These are phyloP conservation scores for Tarenaya hassleriana DNA, from an alignment of 345 rosid genomes.

Conservation along the genomic window DNA sequence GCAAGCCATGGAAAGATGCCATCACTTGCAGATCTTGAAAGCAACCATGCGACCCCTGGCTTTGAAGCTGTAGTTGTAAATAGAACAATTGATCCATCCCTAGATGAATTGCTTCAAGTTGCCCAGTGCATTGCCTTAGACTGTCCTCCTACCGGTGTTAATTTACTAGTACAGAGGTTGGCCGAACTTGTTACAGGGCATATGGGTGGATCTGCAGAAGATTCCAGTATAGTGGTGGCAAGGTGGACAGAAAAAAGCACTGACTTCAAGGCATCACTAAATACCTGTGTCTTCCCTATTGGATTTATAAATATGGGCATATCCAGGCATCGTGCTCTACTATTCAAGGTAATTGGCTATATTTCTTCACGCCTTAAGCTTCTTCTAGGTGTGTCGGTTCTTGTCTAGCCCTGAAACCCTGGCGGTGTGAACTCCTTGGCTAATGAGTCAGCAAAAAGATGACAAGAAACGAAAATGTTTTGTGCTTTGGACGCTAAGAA, in stretches of 20 bases:
- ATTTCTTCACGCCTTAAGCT: slow-evolving; percentile 13
- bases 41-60: slow-evolving; percentile 55
- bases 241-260: slow-evolving; percentile 83
- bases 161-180: slow-evolving; percentile 62
- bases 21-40: slow-evolving; percentile 75
- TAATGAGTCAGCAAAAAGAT: not conserved
- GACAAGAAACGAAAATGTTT: no score
- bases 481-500: no score
- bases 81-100: slow-evolving; percentile 54
- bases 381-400: not conserved
- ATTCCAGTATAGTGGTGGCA: slow-evolving; percentile 74
- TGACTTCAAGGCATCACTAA: slow-evolving; percentile 71
- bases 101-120: slow-evolving; percentile 79
- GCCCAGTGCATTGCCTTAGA: slow-evolving; percentile 74
- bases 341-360: slow-evolving; percentile 71
- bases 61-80: slow-evolving; percentile 85
- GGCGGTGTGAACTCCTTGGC: slow-evolving; percentile 1
- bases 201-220: slow-evolving; percentile 96
- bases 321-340: slow-evolving; percentile 94
- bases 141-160: slow-evolving; percentile 58
- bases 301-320: slow-evolving; percentile 85
- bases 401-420: not conserved
- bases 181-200: slow-evolving; percentile 94
- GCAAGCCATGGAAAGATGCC: slow-evolving; percentile 69
- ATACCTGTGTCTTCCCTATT: slow-evolving; percentile 75